These are phyloP conservation scores for Zasmidium cellare DNA, from an alignment of 2,329 filamentous ascomycete species.

Conservation along the genomic window DNA sequence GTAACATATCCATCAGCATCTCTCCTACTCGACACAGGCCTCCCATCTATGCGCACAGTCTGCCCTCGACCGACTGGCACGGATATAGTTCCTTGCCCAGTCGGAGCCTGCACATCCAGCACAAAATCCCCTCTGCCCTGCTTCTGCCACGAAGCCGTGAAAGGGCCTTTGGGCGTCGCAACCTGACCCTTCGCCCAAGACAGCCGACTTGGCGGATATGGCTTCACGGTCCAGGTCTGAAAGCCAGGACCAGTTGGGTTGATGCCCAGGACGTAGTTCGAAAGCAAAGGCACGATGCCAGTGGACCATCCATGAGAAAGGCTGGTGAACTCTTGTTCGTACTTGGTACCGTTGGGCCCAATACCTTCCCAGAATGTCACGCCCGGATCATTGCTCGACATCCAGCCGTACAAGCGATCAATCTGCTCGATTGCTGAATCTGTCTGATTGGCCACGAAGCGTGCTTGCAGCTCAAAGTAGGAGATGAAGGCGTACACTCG, in stretches of 20 bases:
- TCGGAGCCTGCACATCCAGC: not conserved
- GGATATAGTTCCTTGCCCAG: not conserved
- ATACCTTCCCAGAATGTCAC: not conserved
- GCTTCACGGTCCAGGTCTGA: not conserved
- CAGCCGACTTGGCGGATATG: not conserved
- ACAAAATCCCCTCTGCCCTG: not conserved
- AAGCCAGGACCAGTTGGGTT: not conserved
- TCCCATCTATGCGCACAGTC: not conserved
- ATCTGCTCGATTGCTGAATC: not conserved
- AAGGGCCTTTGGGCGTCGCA: not conserved
- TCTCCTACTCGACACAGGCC: not conserved
- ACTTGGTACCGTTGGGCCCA: not conserved
- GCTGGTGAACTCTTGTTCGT: not conserved
- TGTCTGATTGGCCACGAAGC: not conserved
- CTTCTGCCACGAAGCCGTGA: not conserved
- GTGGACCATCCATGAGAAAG: not conserved
- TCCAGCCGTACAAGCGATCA: constrained; percentile 1
- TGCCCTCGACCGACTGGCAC: not conserved
- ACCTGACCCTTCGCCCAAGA: not conserved
- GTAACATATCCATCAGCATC: not conserved
- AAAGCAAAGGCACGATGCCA: not conserved
- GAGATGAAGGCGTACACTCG: constrained; percentile 3
- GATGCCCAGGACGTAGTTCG: not conserved
- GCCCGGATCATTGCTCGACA: not conserved
- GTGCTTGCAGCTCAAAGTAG: constrained; percentile 1